These are phyloP conservation scores for Fraxinus nigra DNA, from an alignment of 305 asterid species.

Conservation along the genomic window DNA sequence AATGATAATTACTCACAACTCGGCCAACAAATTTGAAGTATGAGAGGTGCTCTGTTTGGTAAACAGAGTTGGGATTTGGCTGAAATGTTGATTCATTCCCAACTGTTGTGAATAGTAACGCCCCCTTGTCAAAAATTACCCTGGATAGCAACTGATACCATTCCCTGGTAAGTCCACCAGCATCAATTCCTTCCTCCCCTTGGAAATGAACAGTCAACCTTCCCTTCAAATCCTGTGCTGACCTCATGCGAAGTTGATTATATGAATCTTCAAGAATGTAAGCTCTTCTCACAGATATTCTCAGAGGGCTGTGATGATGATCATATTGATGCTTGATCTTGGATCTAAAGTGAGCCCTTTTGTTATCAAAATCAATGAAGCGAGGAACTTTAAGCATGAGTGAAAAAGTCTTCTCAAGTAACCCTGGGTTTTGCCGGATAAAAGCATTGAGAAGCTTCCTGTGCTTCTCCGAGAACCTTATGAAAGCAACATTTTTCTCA, in stretches of 20 bases:
- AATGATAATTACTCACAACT: constrained; percentile 65
- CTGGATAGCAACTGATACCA: constrained; percentile 94
- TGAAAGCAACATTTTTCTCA: constrained; percentile 76
- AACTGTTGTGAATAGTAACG: constrained; percentile 83
- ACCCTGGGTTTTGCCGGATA: constrained; percentile 90
- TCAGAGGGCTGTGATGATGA: constrained; percentile 87
- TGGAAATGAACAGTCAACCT: constrained; percentile 93
- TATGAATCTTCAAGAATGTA: constrained; percentile 97
- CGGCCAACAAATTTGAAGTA: constrained; percentile 97
- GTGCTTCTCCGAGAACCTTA: constrained; percentile 87
- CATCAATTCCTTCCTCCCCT: constrained; percentile 99
- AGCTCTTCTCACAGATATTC: constrained; percentile 94
- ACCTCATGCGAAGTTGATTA: constrained; percentile 91
- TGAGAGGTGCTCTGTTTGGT: constrained; percentile 97
- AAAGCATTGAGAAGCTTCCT: constrained; percentile 88
- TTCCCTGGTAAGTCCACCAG: constrained; percentile 98
- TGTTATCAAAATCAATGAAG: constrained; percentile 92
- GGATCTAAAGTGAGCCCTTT: constrained; percentile 90
- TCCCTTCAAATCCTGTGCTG: constrained; percentile 89
- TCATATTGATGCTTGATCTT: constrained; percentile 95
- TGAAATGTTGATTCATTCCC: constrained; percentile 95
- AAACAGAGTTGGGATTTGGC: constrained; percentile 95
- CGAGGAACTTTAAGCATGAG: constrained; percentile 97
- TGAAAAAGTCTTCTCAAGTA: constrained; percentile 90
- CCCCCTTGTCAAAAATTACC: constrained; percentile 96